A percentile compares a stretch with the other conserved stretches of the same genome.
phyloP scores from a whole-genome alignment of 192 early-diverging fungal genomes.

The Bifiguratus adelaidae region DNA sequence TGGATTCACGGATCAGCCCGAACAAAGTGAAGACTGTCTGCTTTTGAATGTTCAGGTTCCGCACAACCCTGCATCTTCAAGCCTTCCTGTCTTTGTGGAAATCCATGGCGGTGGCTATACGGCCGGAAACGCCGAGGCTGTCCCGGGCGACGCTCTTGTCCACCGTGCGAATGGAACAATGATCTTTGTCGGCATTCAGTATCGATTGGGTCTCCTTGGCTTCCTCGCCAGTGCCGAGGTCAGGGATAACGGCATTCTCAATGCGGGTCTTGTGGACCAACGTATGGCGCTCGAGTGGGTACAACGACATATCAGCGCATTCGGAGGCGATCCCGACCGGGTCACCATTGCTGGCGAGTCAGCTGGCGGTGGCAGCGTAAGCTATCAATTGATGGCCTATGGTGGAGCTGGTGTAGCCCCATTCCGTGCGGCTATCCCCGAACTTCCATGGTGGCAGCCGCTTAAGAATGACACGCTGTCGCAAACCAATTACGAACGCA shows the following conservation, averaged over 20 bases:
- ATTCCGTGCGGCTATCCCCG: not conserved
- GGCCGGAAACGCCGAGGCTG: not conserved
- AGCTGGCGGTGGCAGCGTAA: not conserved
- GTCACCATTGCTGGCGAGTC: not conserved
- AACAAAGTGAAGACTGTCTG: not conserved
- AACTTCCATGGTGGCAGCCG: not conserved
- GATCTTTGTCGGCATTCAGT: constrained; percentile 27
- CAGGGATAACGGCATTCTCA: not conserved
- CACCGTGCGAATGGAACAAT: constrained; percentile 6
- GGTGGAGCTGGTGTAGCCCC: not conserved
- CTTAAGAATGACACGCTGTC: not conserved
- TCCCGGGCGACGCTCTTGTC: not conserved
- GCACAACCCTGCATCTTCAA: too few relatives aligned
- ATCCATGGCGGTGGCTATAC: not conserved
- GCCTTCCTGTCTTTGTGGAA: not conserved
- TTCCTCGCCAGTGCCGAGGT: constrained; percentile 21
- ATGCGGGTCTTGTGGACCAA: not conserved
- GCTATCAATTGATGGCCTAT: constrained; percentile 11
- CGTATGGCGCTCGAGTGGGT: not conserved
- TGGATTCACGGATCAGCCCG: too few relatives aligned
- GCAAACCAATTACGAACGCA: not conserved
- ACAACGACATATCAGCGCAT: not conserved
- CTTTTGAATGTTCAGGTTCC: not conserved
- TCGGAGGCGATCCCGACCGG: not conserved
- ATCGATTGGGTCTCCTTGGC: constrained; percentile 31